Evolutionary conservation across 305 asterid species (phyloP), one percentile per base, ranked within the genome.

Genomic region (Fraxinus baroniana): DNA sequence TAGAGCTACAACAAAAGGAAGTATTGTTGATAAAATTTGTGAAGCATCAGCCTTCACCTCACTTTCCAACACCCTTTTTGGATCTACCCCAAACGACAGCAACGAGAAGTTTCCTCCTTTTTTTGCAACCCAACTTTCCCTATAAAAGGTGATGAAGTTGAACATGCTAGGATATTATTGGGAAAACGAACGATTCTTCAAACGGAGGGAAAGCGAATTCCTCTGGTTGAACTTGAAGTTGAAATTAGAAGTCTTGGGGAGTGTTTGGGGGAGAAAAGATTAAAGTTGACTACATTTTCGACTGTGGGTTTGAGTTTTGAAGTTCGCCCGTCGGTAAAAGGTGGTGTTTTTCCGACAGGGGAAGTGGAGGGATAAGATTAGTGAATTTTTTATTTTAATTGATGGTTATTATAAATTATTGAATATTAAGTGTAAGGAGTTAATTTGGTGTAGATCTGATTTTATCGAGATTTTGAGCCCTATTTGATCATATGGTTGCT

Each of bases 81-180:
- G 85, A 79, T 86, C 88, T 44, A 85, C 86, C 7, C 97, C 97
- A 77, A 94, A 94, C 4, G 95, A 93, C 15, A 91, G 89, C 79
- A 91, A 84, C 9, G 95, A 89, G 5, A 87, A 87, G 84, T 92
- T 94, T 1, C 98, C 99, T 86, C 90, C 94, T 80, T 87, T 84
- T 85, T 92, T 36, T 89, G 97, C 93, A 89, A 84, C 75, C 99
- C 97, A 71, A 92, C 98, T 87, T 93, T 93, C 18, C 99, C 98
- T 2, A 91, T 84, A 36, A 96, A 91, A 49, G 95, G 90, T 52
- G 92, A 86, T 7, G 95, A 86, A 71, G 93, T 92, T 0, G 98
- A 94, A 84, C 97, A 94, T 15, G 94, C 95, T 37, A 84, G 78
- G 41, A 84, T 60, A 82, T 4, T 28, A 28, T 28, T 28, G 37